phyloP scores from a whole-genome alignment of 192 early-diverging fungal genomes.

The Neocallimastix lanati region DNA sequence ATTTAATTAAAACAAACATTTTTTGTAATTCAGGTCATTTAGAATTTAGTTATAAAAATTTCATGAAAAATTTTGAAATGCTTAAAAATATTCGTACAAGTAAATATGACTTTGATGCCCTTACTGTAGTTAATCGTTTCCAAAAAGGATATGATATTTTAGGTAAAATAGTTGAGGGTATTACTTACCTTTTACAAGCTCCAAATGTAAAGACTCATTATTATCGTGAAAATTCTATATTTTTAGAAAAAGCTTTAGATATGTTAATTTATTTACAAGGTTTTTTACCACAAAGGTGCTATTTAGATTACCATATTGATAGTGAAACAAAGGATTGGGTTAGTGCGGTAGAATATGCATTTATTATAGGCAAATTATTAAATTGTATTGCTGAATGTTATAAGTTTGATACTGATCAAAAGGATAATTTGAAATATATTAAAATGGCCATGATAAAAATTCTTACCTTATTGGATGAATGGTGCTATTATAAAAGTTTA shows the following conservation, averaged over 20 bases:
- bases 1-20: neutral
- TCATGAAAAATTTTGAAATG: neutral
- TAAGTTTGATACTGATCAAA: neutral
- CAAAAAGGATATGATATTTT: neutral
- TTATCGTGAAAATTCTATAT: neutral
- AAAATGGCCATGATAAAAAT: neutral
- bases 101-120: neutral
- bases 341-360: neutral
- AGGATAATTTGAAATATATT: neutral
- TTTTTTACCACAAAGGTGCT: neutral
- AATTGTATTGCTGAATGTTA: neutral
- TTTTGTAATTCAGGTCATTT: neutral
- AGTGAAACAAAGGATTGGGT: neutral
- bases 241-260: neutral
- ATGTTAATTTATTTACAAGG: neutral
- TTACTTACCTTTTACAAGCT: neutral
- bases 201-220: neutral
- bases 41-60: neutral
- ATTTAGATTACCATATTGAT: neutral
- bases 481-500: neutral
- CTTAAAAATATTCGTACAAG: neutral
- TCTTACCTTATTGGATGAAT: neutral
- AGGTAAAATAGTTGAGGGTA: neutral
- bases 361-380: neutral
- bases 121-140: neutral